Evolutionary conservation across 257 asterid genomes (phyloP), one percentile per base, ranked within the genome.

Genomic region (Orobanche coerulescens): DNA sequence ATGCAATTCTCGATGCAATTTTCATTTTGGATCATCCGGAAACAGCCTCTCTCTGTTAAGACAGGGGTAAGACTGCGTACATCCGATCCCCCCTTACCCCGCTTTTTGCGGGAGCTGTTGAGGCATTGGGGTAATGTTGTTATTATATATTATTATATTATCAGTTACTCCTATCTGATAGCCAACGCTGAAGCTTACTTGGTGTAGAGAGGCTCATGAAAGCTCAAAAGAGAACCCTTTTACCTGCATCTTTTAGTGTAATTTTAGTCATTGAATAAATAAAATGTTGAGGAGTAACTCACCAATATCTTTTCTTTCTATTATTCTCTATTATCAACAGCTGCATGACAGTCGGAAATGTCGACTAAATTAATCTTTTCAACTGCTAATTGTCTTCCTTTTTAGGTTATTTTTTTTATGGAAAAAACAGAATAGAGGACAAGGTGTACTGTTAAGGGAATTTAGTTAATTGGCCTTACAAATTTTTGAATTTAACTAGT

Each of bases 181-280:
- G 34, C 19, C 42, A 42, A 18, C 13, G 13, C 50, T 60, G 26
- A 19, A 33, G 50, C 42, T 46, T n/a, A 50, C 15, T 25, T n/a
- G 1, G 25, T 28, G 43, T 68, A 34, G 68, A 28, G 62, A 19
- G 42, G 46, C 30, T 48, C 30, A 36, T 64, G 46, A 59, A 36
- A 70, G 61, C 51, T 55, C 57, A 52, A 16, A 44, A 24, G 36
- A 13, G 56, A 64, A 37, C 9, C 2, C 53, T 15, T 30, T 26
- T 24, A 8, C 22, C 44, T 22, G 58, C 15, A 18, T 53, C 43
- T 13, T 16, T 65, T 48, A 3, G 43, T 33, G 61, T 43, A 34
- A 62, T 44, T 50, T 65, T 34, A 16, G 26, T 53, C 8, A 53
- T 43, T 22, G 31, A 28, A 18, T 61, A 26, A 33, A 44, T 30